Base-by-base conservation (phyloP, 768 basidiomycete species). In the Pleurotus tuber-regium region DNA sequence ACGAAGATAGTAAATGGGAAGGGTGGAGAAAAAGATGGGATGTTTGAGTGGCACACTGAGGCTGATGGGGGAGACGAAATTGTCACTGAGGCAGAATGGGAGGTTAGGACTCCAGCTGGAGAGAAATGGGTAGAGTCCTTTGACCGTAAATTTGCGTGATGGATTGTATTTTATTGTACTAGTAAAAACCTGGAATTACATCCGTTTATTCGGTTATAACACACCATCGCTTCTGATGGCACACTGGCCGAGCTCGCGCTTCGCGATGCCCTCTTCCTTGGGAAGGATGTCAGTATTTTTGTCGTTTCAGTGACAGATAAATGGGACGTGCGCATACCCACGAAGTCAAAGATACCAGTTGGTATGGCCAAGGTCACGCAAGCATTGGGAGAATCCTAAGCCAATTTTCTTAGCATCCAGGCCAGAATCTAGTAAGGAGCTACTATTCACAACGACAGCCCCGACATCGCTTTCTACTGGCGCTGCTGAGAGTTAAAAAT, bases 321-420 rank as follows among this genome's bases (percentile, higher is more conserved):
- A 48, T 29, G n/a, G 29, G 42, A 10, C 48, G 33, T 54, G 21
- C 12, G 35, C 11, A 4, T n/a, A 59, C 80, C 55, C 43, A 85
- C 84, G 59, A 82, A 75, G 33, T 87, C 83, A 59, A 91, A 91
- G 53, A 91, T 91, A 3, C 80, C 87, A 18, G 84, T 74, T 3
- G 88, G 88, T 3, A 91, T 72, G 0, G 77, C 87, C 19, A 91
- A 66, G 0, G 86, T 88, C 4, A 89, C 85, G 57, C 86, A 87
- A 1, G 87, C 87, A 57, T 89, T 89, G 2, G 87, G 87, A 4
- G 84, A 86, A 63, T 87, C 85, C 83, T 83, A 51, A 21, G 52
- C 16, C 48, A 5, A 36, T 46, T 53, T 35, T n/a, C n/a, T n/a
- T n/a, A n/a, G n/a, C 11, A 23, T 16, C 21, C 14, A 41, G 25